Evolutionary conservation across 2,329 filamentous ascomycete species (phyloP), one percentile per base, ranked within the genome.

Genomic region (Penicillium sp.): DNA sequence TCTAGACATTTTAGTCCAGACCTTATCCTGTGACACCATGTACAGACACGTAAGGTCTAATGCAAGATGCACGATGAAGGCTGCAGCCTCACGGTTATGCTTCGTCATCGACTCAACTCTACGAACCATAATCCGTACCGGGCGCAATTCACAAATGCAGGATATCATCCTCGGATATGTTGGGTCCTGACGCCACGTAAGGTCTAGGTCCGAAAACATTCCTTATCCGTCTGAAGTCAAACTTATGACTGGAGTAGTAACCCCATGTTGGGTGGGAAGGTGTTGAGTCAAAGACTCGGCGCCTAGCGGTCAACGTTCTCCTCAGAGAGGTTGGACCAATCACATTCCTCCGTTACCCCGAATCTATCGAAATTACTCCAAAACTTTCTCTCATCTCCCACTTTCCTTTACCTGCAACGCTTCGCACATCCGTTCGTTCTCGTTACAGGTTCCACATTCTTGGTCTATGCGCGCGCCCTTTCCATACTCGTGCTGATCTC

Each of bases 141-240:
- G 51, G 44, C 36, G 45, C 44, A 28, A 16, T 37, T 25, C 31
- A 22, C 22, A 51, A 53, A 22, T 63, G 59, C 61, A 61, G 59
- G 54, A 51, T 46, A 44, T 52, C 58, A 45, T 58, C 50, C 47
- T 52, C 46, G 58, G 55, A 49, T 55, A 33, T 43, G 42, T 50
- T 49, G 50, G 55, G 54, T 57, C 43, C 47, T 57, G 48, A 60
- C 53, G 63, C 63, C 60, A 65, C 61, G 50, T 8, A 58, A 61
- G 60, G 61, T 50, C 60, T 52, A 59, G 53, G 62, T 64, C 57
- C 46, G 57, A 50, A 56, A 50, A 45, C 56, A 49, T 31, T 50
- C 38, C 41, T 52, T 58, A 45, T 60, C 35, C 17, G 25, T 36
- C 12, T 51, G 42, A 42, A 52, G 50, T 47, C 44, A 46, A 48